Evolutionary conservation across 441 rosid species (phyloP).

Genomic region (Dalechampia spathulata): DNA sequence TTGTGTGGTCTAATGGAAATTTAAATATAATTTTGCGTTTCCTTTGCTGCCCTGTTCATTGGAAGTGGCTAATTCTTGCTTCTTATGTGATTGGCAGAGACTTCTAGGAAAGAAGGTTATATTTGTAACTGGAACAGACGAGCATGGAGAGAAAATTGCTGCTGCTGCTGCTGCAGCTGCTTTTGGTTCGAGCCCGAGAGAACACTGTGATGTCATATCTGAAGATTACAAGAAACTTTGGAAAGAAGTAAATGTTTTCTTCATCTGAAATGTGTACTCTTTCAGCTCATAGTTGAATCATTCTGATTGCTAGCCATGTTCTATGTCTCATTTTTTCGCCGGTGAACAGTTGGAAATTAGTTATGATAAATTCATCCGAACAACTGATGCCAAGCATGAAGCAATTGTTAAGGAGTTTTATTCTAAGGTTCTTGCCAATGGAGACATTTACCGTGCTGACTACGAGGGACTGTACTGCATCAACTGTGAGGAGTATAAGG

Average conservation of each 20-base stretch:
- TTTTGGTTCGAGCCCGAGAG: conserved; percentile 55
- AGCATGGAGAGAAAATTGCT: conserved; percentile 96
- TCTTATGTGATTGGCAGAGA: conserved; percentile 50
- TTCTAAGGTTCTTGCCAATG: conserved; percentile 67
- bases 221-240: conserved; percentile 67
- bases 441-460: conserved; percentile 83
- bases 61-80: conserved; percentile 1
- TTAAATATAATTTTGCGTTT: not conserved
- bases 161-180: conserved; percentile 70
- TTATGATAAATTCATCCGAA: conserved; percentile 78
- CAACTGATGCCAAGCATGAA: conserved; percentile 89
- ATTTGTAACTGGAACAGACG: conserved; percentile 88
- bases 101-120: conserved; percentile 76
- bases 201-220: conserved; percentile 80
- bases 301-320: conserved; percentile 10
- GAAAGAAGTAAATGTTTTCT: conserved; percentile 48
- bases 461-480: conserved; percentile 91
- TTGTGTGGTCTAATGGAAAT: not conserved
- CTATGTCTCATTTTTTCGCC: conserved; percentile 4
- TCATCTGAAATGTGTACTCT: conserved; percentile 8
- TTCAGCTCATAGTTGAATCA: conserved; percentile 1
- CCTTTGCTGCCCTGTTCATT: not conserved
- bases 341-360: conserved; percentile 60
- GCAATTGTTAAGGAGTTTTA: conserved; percentile 89
- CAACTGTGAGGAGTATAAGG: conserved; percentile 97